Evolutionary conservation across 257 asterid genomes (phyloP).

Genomic region (Scutellaria galericulata): DNA sequence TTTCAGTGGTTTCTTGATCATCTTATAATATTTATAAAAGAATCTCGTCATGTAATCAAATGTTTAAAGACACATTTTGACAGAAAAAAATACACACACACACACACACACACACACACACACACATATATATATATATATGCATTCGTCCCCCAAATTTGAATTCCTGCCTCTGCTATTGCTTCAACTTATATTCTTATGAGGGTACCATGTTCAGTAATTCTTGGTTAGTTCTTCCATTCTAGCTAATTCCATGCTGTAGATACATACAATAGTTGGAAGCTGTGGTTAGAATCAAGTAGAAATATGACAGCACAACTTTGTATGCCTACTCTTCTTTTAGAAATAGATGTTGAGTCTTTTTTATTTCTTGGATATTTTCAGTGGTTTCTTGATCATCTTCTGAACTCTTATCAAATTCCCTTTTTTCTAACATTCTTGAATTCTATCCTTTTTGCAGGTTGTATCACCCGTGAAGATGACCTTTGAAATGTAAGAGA

Average conservation of each 20-base stretch:
- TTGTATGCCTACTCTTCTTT: constrained; percentile 5
- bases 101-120: too few relatives aligned
- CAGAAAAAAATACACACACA: too few relatives aligned
- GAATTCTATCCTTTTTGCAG: constrained; percentile 50
- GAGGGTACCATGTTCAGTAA: background rate
- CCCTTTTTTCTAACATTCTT: constrained; percentile 7
- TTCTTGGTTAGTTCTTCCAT: background rate
- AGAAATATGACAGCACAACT: constrained; percentile 3
- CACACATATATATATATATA: too few relatives aligned
- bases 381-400: constrained; percentile 7
- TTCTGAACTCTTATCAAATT: constrained; percentile 16
- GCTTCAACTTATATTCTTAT: background rate
- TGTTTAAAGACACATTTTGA: too few relatives aligned
- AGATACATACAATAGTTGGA: constrained; percentile 13
- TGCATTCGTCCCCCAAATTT: background rate
- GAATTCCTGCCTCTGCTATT: background rate
- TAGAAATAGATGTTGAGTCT: constrained; percentile 10
- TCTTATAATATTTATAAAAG: background rate
- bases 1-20: constrained; percentile 15
- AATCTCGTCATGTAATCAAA: background rate
- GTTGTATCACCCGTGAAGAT: constrained; percentile 93
- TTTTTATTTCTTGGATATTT: constrained; percentile 11
- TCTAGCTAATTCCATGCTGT: background rate
- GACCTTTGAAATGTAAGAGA: constrained; percentile 89
- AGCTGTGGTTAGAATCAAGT: background rate